Conservation (phyloP, 163 green algal species). For the Coccomyxa subellipsoidea region DNA sequence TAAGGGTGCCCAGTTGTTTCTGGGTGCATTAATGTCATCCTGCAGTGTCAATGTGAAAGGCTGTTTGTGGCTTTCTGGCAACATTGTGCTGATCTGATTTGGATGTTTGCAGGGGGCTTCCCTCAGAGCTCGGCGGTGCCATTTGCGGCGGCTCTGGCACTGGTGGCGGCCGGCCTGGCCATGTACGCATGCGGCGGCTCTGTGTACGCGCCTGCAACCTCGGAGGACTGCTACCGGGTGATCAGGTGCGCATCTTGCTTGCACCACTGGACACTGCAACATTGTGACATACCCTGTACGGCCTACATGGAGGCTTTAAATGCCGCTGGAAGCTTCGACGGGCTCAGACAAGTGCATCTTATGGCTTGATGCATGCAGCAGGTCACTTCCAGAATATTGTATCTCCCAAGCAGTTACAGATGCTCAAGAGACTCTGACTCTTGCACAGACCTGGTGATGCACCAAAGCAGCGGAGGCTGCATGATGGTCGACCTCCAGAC, state of each 20-base stretch:
- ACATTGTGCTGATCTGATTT: no score
- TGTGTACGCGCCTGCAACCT: background rate
- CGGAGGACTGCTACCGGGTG: slow-evolving; percentile 1
- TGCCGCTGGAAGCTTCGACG: background rate
- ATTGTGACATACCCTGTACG: background rate
- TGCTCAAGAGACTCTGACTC: no score
- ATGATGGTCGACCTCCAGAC: no score
- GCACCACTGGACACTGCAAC: background rate
- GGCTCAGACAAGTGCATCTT: background rate
- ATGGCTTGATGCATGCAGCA: background rate
- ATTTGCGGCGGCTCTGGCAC: background rate
- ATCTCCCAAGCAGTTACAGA: no score
- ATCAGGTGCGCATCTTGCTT: background rate
- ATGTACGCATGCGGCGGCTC: background rate
- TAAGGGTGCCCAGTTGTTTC: no score
- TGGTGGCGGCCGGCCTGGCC: background rate
- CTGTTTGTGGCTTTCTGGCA: no score
- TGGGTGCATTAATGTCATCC: no score
- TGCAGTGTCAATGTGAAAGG: no score
- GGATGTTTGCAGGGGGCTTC: background rate
- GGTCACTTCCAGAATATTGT: no score
- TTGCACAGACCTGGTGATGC: no score
- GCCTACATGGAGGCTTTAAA: background rate
- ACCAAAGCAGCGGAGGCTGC: no score
- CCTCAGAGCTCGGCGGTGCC: background rate